Evolutionary conservation across 2,329 filamentous ascomycete species (phyloP).

Genomic region (Chaetothyriales sp.): DNA sequence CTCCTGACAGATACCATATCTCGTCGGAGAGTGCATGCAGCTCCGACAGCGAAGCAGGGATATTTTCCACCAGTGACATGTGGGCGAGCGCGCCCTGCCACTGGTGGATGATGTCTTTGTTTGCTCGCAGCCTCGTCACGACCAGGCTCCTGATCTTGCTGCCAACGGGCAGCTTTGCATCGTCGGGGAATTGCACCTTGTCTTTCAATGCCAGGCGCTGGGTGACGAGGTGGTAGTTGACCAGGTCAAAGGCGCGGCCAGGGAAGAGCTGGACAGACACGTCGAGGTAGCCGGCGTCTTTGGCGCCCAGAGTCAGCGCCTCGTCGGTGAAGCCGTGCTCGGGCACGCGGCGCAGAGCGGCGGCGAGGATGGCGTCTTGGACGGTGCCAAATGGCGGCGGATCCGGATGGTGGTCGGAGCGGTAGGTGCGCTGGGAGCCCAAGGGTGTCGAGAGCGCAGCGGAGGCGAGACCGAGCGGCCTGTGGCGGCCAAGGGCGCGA

Average conservation of each 20-base stretch:
- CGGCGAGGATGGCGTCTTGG: conserved; percentile 65
- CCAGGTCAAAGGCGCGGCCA: conserved; percentile 64
- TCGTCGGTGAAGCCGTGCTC: conserved; percentile 65
- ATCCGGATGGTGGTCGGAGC: conserved; percentile 57
- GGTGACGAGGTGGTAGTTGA: conserved; percentile 61
- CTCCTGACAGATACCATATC: conserved; percentile 76
- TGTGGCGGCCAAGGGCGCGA: neutral
- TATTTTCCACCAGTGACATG: conserved; percentile 73
- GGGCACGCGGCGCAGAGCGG: conserved; percentile 68
- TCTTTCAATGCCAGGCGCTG: conserved; percentile 48
- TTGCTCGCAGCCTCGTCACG: conserved; percentile 64
- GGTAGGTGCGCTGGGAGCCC: conserved; percentile 37
- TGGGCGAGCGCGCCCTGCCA: conserved; percentile 89
- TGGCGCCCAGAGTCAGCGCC: conserved; percentile 62
- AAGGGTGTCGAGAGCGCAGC: neutral
- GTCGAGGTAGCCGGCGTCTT: conserved; percentile 73
- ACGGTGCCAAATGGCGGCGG: conserved; percentile 51
- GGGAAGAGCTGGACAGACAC: conserved; percentile 74
- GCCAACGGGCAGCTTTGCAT: conserved; percentile 34
- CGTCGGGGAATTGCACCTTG: conserved; percentile 25
- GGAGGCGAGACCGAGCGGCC: too few species aligned
- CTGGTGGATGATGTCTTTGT: conserved; percentile 55
- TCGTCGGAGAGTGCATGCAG: conserved; percentile 76
- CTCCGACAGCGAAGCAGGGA: conserved; percentile 63
- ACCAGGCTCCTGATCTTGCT: conserved; percentile 57